Base-by-base conservation (phyloP, 768 basidiomycete genomes). In the Hericium rajendrae region DNA sequence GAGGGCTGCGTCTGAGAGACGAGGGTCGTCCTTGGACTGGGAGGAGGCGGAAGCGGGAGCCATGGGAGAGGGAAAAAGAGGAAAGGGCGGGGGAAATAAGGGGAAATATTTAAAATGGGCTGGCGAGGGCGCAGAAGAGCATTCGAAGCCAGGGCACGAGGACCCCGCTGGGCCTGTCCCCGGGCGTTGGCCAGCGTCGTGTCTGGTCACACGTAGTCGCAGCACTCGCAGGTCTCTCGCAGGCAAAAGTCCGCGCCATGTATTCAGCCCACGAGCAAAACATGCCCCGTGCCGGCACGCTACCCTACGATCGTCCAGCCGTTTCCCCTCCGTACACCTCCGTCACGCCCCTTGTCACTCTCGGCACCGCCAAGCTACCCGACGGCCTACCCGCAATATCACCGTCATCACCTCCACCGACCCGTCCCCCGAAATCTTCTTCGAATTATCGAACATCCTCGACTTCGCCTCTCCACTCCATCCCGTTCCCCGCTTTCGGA, bases 61-160 rank as follows among this genome's bases (percentile, higher is more conserved):
- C 62, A 68, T 70, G 53, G 59, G 57, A 20, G 62, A 63, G 60
- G 60, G 60, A 62, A 63, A 26, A 59, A 49, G 62, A 15, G 32
- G 60, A 57, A 50, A 48, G 48, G 48, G 60, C 54, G 56, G 58
- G 61, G 59, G 57, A 60, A 60, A 56, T 61, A 59, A 57, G 58
- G 57, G 62, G 32, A 32, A 56, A 59, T 60, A 60, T 61, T 60
- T 60, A 62, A 59, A 60, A 62, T 59, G 78, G 78, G 74, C 70
- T 78, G 71, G 71, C 73, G 77, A 82, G 78, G 79, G 80, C 79
- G 70, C 82, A 86, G 84, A 84, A 84, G 83, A 79, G 73, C 56
- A 60, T 61, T 65, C 64, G 40, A n/a, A 51, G 15, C 15, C 24
- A 51, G 26, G 16, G 49, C 22, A 46, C 5, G 6, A 0, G 5